A percentile compares a stretch with the other conserved stretches of the same genome.
phyloP scores from a whole-genome alignment of 1,284 basidiomycete species.

The Naganishia sp. region DNA sequence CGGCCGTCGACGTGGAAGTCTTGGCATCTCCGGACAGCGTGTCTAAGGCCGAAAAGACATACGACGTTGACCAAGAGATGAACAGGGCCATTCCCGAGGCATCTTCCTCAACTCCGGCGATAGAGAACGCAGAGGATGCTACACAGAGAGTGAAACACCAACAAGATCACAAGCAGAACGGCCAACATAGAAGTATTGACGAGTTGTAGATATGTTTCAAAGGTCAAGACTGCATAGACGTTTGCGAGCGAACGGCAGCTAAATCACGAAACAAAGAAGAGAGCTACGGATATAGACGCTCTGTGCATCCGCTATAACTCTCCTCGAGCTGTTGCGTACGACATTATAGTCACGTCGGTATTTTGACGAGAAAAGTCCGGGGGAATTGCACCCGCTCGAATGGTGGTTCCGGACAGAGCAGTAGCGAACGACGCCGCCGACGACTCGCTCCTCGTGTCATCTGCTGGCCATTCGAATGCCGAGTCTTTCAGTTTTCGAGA shows the following conservation, averaged over 20 bases:
- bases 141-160: too few species aligned
- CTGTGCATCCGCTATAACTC: background rate
- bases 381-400: background rate
- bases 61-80: background rate
- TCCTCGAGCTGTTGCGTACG: constrained; percentile 15
- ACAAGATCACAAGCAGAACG: background rate
- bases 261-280: too few species aligned
- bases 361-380: constrained; percentile 8
- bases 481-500: background rate
- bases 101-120: background rate
- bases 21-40: constrained; percentile 11
- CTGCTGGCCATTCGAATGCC: background rate
- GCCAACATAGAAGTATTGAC: constrained; percentile 4
- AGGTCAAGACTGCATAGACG: background rate
- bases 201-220: constrained; percentile 2
- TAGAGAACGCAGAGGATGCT: background rate
- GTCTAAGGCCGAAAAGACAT: background rate
- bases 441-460: background rate
- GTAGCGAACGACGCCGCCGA: constrained; percentile 3
- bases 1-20: constrained; percentile 11
- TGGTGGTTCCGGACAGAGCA: background rate
- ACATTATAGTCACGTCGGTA: constrained; percentile 16
- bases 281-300: too few species aligned
- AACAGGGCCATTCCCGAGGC: too few species aligned
- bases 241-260: too few species aligned